Evolutionary conservation across 352 stramenopile genomes (phyloP).

Genomic region (Globisporangium yorkense): DNA sequence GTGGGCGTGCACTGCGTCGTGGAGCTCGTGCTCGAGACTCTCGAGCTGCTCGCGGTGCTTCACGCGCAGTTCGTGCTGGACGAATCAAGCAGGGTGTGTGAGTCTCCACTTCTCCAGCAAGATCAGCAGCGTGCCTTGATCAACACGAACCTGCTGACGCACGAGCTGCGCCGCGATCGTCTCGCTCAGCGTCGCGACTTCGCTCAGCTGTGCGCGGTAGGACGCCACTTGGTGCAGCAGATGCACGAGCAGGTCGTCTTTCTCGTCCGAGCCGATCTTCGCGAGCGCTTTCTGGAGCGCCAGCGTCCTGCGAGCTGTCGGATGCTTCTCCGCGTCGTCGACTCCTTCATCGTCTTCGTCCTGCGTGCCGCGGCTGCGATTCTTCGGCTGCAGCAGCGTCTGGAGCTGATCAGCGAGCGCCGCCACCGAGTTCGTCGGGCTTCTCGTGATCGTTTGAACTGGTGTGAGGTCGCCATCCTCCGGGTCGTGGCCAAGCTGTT

Average conservation of each 20-base stretch:
- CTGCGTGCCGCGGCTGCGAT: slow-evolving; percentile 2
- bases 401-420: slow-evolving; percentile 24
- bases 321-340: background rate
- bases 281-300: slow-evolving; percentile 19
- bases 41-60: slow-evolving; percentile 40
- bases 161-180: slow-evolving; percentile 62
- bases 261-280: slow-evolving; percentile 51
- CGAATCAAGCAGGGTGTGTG: background rate
- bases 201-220: slow-evolving; percentile 32
- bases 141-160: slow-evolving; percentile 43
- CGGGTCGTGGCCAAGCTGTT: background rate
- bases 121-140: background rate
- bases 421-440: slow-evolving; percentile 11
- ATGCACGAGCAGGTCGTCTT: slow-evolving; percentile 46
- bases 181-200: slow-evolving; percentile 52
- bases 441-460: background rate
- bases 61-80: slow-evolving; percentile 47
- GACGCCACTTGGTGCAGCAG: slow-evolving; percentile 35
- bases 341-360: background rate
- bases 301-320: background rate
- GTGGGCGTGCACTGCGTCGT: slow-evolving; percentile 38
- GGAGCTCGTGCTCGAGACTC: slow-evolving; percentile 36
- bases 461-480: background rate
- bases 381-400: slow-evolving; percentile 16
- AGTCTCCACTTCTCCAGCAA: background rate